Evolutionary conservation across 768 basidiomycete species (phyloP).

Genomic region (Trametes maxima): DNA sequence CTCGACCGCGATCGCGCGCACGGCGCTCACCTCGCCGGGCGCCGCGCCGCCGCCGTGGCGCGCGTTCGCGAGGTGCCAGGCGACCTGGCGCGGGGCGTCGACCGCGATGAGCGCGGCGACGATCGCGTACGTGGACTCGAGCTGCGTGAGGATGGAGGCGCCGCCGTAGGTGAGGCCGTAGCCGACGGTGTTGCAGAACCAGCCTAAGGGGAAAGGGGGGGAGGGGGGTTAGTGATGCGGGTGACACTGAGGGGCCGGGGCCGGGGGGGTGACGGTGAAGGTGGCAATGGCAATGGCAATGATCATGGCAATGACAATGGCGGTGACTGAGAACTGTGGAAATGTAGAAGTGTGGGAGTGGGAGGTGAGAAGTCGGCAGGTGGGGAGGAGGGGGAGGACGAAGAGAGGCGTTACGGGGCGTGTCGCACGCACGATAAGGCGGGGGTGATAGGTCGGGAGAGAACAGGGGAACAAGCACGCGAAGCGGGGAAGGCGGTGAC

Average conservation of each 20-base stretch:
- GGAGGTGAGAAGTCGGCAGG: too few relatives aligned
- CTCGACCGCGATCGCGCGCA: slow-evolving; percentile 56
- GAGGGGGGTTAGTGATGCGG: background rate
- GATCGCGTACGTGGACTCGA: slow-evolving; percentile 62
- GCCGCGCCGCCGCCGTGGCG: slow-evolving; percentile 59
- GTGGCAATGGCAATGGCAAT: background rate
- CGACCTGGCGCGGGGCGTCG: slow-evolving; percentile 63
- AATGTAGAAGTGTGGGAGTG: background rate
- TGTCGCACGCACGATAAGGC: slow-evolving; percentile 3
- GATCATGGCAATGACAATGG: background rate
- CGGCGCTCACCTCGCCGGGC: slow-evolving; percentile 52
- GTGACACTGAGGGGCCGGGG: background rate
- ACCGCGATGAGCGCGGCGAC: slow-evolving; percentile 63
- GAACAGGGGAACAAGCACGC: background rate
- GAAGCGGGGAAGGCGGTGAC: background rate
- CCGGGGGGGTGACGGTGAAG: background rate
- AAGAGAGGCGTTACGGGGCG: background rate
- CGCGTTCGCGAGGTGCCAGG: slow-evolving; percentile 67
- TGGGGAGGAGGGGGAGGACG: background rate
- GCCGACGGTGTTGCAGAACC: slow-evolving; percentile 53
- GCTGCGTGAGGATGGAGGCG: slow-evolving; percentile 45
- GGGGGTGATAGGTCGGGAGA: slow-evolving; percentile 4
- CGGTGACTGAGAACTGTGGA: background rate
- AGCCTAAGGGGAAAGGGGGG: slow-evolving; percentile 42
- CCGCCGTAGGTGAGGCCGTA: slow-evolving; percentile 61